A percentile compares a stretch with the other conserved stretches of the same genome.
These are phyloP conservation scores for Cryphonectria parasitica DNA, from an alignment of 2,329 filamentous ascomycete species.

Conservation along the genomic window DNA sequence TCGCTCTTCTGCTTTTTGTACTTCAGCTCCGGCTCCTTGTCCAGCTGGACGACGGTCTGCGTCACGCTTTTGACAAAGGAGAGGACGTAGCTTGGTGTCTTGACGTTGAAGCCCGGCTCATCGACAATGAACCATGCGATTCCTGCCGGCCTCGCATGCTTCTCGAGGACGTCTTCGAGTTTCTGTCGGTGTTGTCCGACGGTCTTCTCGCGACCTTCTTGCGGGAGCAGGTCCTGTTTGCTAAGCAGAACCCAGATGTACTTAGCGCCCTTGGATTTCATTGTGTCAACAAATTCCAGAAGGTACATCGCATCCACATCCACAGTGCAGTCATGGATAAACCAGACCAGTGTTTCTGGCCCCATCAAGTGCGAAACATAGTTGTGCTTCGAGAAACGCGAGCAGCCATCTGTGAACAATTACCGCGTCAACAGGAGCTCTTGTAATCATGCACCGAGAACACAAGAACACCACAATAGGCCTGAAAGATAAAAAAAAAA, in stretches of 20 bases:
- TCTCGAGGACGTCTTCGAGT: conserved; percentile 3
- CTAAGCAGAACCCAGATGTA: conserved; percentile 39
- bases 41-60: background rate
- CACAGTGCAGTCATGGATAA: background rate
- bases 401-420: background rate
- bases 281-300: background rate
- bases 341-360: conserved; percentile 2
- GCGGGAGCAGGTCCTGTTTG: conserved; percentile 38
- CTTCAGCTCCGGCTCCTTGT: background rate
- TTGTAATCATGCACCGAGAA: background rate
- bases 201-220: conserved; percentile 28
- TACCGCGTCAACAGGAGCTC: background rate
- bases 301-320: background rate
- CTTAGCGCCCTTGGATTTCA: conserved; percentile 5
- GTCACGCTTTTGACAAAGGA: conserved; percentile 2
- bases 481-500: background rate
- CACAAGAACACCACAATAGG: background rate
- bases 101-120: conserved; percentile 33
- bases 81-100: background rate
- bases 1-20: background rate
- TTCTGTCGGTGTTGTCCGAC: conserved; percentile 31
- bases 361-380: background rate
- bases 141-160: conserved; percentile 20
- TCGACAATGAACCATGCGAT: conserved; percentile 33
- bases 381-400: background rate